These are phyloP conservation scores for Trichoderma koningiopsis DNA, from an alignment of 2,329 filamentous ascomycete species.

Conservation along the genomic window DNA sequence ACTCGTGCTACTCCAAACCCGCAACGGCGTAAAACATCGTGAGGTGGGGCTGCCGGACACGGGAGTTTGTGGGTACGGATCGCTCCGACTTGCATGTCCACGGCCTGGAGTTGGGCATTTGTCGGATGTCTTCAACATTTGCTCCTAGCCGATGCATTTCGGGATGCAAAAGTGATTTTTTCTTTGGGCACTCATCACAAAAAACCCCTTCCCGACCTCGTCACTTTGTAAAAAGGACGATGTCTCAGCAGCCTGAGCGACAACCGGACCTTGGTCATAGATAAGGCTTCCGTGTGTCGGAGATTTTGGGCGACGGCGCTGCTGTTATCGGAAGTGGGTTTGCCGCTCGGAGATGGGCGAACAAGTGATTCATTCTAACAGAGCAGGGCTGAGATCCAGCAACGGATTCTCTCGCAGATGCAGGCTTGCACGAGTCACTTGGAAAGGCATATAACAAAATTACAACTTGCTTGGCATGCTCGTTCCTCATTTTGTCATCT, in stretches of 20 bases:
- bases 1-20: not conserved
- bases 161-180: not conserved
- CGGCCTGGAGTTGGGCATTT: constrained; percentile 4
- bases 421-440: not conserved
- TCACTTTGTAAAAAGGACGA: not conserved
- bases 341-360: constrained; percentile 10
- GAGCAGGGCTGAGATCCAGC: not conserved
- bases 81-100: constrained; percentile 26
- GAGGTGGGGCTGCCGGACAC: constrained; percentile 25
- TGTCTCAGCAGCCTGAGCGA: constrained; percentile 10
- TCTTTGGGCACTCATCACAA: constrained; percentile 11
- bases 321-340: constrained; percentile 11
- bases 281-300: constrained; percentile 21
- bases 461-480: not conserved
- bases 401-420: not conserved
- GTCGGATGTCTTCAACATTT: constrained; percentile 22
- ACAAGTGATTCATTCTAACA: constrained; percentile 1
- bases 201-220: not conserved
- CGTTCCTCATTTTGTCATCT: not conserved
- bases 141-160: constrained; percentile 3
- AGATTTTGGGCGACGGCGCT: constrained; percentile 20
- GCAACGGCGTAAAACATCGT: constrained; percentile 19
- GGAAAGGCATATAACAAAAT: not conserved
- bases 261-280: constrained; percentile 8
- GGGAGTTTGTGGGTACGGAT: constrained; percentile 26